Conservation (phyloP, 352 stramenopile species). For the Pythium biforme region DNA sequence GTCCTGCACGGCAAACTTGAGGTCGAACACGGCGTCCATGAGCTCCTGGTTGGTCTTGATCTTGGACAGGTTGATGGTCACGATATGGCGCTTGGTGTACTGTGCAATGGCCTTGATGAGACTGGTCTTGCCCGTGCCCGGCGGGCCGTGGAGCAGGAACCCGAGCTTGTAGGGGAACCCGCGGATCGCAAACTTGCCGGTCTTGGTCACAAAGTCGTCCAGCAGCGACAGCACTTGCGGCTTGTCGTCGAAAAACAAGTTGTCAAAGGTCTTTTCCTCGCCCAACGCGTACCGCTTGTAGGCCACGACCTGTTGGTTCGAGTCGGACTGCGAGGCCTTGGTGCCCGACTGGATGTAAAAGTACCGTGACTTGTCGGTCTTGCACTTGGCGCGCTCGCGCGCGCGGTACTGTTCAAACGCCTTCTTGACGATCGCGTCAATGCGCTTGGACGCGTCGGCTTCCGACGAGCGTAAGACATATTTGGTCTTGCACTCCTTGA, state of each 20-base stretch:
- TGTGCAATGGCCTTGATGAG: constrained; percentile 83
- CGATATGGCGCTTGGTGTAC: constrained; percentile 59
- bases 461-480: constrained; percentile 27
- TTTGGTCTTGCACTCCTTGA: constrained; percentile 26
- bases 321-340: constrained; percentile 13
- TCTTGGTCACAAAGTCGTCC: constrained; percentile 53
- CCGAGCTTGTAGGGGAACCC: constrained; percentile 85
- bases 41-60: constrained; percentile 71
- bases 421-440: constrained; percentile 35
- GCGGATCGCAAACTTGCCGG: constrained; percentile 78
- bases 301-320: constrained; percentile 8
- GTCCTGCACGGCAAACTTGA: constrained; percentile 41
- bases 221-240: constrained; percentile 49
- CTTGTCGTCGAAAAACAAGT: constrained; percentile 83
- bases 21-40: constrained; percentile 59
- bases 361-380: constrained; percentile 37
- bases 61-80: constrained; percentile 47
- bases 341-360: constrained; percentile 38
- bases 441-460: constrained; percentile 31
- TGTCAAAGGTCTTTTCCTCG: constrained; percentile 80
- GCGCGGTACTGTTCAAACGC: constrained; percentile 35
- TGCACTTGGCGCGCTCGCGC: constrained; percentile 26
- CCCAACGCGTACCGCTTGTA: constrained; percentile 71
- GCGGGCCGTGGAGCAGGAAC: constrained; percentile 78
- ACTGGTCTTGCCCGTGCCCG: constrained; percentile 84